Percentiles rank a stretch among this genome's conserved stretches.
phyloP scores from a whole-genome alignment of 495 filamentous ascomycete species.

The Massariosphaeria phaeospora region DNA sequence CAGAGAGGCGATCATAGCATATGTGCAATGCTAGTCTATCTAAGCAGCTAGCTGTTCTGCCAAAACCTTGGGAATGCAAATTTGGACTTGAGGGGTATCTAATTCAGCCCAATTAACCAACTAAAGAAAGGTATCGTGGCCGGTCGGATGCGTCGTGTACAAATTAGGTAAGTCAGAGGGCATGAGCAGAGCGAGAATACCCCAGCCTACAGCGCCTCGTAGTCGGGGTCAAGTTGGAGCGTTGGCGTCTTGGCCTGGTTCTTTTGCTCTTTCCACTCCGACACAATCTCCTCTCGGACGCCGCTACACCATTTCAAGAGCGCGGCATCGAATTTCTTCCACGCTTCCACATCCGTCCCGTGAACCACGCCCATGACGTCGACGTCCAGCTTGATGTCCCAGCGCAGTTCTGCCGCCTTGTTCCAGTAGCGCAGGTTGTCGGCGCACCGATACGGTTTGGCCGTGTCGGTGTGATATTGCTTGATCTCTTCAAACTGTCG shows the following conservation, averaged over 20 bases:
- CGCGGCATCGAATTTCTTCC: slow-evolving; percentile 74
- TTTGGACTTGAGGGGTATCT: background rate
- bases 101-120: background rate
- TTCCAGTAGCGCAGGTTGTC: slow-evolving; percentile 95
- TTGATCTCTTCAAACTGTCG: slow-evolving; percentile 89
- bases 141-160: slow-evolving; percentile 20
- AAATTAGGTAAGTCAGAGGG: slow-evolving; percentile 7
- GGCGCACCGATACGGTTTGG: slow-evolving; percentile 86
- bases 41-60: no score
- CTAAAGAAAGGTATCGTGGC: background rate
- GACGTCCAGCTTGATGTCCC: slow-evolving; percentile 80
- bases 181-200: slow-evolving; percentile 12
- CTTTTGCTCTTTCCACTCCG: slow-evolving; percentile 51
- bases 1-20: no score
- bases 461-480: slow-evolving; percentile 78
- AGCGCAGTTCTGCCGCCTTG: slow-evolving; percentile 90
- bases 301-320: slow-evolving; percentile 71
- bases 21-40: no score
- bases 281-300: slow-evolving; percentile 70
- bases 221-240: slow-evolving; percentile 28
- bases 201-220: slow-evolving; percentile 5
- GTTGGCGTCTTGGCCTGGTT: slow-evolving; percentile 32
- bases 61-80: no score
- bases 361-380: slow-evolving; percentile 85
- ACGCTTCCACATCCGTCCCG: slow-evolving; percentile 57